Evolutionary conservation across 257 asterid species (phyloP).

Genomic region (Buddleja alternifolia): DNA sequence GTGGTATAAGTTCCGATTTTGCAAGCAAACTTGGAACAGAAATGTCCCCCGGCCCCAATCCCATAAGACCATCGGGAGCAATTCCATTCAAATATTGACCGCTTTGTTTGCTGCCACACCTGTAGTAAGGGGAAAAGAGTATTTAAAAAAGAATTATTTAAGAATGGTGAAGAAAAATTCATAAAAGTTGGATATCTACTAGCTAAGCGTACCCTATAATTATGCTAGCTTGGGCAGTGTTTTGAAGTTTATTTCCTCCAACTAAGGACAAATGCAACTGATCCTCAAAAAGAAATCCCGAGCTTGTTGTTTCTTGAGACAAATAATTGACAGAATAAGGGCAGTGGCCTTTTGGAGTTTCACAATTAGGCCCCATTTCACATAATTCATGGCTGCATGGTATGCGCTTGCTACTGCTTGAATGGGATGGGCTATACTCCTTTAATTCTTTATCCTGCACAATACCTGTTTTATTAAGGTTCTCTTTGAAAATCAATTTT

Average conservation of each 20-base stretch:
- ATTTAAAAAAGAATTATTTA: neutral
- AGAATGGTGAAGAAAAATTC: slow-evolving; percentile 10
- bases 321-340: slow-evolving; percentile 61
- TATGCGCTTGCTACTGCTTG: slow-evolving; percentile 66
- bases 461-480: slow-evolving; percentile 50
- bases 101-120: slow-evolving; percentile 86
- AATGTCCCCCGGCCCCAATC: slow-evolving; percentile 76
- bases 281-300: slow-evolving; percentile 82
- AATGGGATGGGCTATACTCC: slow-evolving; percentile 69
- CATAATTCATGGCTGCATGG: slow-evolving; percentile 75
- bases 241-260: slow-evolving; percentile 47
- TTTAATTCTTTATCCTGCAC: slow-evolving; percentile 83
- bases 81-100: slow-evolving; percentile 72
- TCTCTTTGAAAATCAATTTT: neutral
- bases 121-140: slow-evolving; percentile 32
- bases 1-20: slow-evolving; percentile 69
- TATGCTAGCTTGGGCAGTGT: slow-evolving; percentile 51
- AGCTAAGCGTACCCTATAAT: slow-evolving; percentile 56
- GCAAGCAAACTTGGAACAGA: slow-evolving; percentile 83
- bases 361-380: slow-evolving; percentile 51
- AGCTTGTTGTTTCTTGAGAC: slow-evolving; percentile 67
- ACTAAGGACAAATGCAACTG: slow-evolving; percentile 55
- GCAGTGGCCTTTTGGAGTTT: slow-evolving; percentile 60
- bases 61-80: slow-evolving; percentile 89
- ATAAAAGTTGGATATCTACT: neutral